Base-by-base conservation (phyloP, 1,139 yeast species). In the Kurtzmaniella quercitrusa region DNA sequence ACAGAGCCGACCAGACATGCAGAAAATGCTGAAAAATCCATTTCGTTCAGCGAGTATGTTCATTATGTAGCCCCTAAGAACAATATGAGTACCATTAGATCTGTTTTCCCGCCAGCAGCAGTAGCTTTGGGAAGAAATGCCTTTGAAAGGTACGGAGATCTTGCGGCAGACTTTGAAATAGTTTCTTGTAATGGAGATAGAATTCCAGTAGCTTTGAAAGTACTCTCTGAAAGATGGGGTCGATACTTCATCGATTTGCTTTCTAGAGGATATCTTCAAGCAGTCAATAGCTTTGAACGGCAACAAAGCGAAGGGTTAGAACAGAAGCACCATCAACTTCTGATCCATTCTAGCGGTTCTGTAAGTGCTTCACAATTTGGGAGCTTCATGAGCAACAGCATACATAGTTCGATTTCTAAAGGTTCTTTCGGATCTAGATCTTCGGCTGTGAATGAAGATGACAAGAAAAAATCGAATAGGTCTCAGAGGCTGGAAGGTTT, bases 151-250 rank as follows among this genome's bases (percentile, higher is more conserved):
- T 81, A 74, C 59, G 85, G 86, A 0, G 75, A 74, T 38, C 66
- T 81, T 11, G 63, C 85, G 9, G 75, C 89, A 0, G 94, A 85
- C 61, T 81, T 85, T 58, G 91, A 85, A 56, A 66, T 85, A 42
- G 74, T 85, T 10, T 75, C 87, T 1, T 70, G 77, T 15, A 85
- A 79, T 54, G 91, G 91, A 2, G 83, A 80, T 42, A 63, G 82
- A 29, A 71, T 83, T 12, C 80, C 85, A 0, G 80, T 82, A 2
- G 82, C 90, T 0, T 51, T 80, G 41, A 70, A 70, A 49, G 66
- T 85, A 2, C 68, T 85, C 43, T 68, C 85, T 51, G 84, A 81
- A 53, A 68, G 93, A 56, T 85, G 94, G 94, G 93, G 93, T 0
- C 60, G 77, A 31, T 82, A 77, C 51, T 85, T 85, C 56, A 81